Base-by-base conservation (phyloP, 306 rosid genomes). In the Trichosanthes truncata region DNA sequence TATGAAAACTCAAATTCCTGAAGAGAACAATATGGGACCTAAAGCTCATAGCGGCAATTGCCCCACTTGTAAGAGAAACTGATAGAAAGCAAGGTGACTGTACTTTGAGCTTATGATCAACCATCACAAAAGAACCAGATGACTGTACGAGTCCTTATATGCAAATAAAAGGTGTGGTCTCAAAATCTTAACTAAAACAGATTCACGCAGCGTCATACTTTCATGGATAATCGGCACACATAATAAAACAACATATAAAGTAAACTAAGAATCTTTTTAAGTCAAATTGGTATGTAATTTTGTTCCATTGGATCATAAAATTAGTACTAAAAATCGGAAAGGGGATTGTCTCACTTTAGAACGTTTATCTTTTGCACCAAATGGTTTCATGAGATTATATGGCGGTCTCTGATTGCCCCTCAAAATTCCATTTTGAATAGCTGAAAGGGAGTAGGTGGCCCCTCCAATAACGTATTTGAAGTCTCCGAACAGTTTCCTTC, bases 381-480 rank as follows among this genome's bases (percentile, higher is more conserved):
- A 92, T 82, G 97, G 95, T 88, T 90, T 92, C 95, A 83, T 83
- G 82, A 94, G 89, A 84, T 88, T 92, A 86, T 89, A 94, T 3
- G 97, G 97, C 0, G 98, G 93, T 82, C 97, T 87, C 85, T 87
- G 93, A 88, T 94, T 92, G 71, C 87, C 98, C 88, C 98, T 87
- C 87, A 94, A 87, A 77, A 94, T 91, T 77, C 97, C 98, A 84
- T 94, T 94, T 83, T 92, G 95, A 81, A 94, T 92, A 65, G 90
- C 92, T 51, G 97, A 94, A 66, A 94, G 97, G 57, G 98, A 94
- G 86, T 84, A 94, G 14, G 95, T 78, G 36, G 86, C 86, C 78
- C 97, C 98, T 79, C 95, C 92, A 69, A 94, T 83, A 21, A 92
- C 92, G 81, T 94, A 92, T 80, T 86, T 91, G 84, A 94, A 94